These are phyloP conservation scores for Micractinium conductrix DNA, from an alignment of 139 green algal genomes.

Conservation along the genomic window DNA sequence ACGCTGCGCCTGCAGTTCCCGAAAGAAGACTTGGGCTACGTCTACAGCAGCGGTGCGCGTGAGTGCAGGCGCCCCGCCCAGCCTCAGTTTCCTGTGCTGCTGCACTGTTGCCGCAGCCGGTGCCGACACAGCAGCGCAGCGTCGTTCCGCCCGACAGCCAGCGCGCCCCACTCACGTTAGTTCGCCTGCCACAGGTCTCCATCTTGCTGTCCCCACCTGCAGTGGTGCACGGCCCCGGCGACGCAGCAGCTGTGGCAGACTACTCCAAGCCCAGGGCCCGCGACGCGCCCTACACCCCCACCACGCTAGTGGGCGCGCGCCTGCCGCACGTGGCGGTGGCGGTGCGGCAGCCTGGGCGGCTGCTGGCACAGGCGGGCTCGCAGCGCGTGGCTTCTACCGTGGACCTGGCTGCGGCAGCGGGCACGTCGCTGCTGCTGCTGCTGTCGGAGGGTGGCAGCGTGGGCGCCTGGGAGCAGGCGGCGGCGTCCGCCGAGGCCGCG, in stretches of 20 bases:
- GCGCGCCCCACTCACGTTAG: too few relatives aligned
- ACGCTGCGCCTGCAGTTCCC: constrained; percentile 93
- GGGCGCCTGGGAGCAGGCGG: constrained; percentile 26
- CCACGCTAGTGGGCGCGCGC: constrained; percentile 57
- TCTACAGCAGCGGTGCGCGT: constrained; percentile 56
- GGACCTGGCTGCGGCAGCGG: constrained; percentile 22
- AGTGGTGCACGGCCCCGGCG: constrained; percentile 9
- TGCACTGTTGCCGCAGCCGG: too few relatives aligned
- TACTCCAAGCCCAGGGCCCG: constrained; percentile 34
- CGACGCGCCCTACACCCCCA: constrained; percentile 55
- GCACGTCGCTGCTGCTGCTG: constrained; percentile 29
- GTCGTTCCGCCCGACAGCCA: too few relatives aligned
- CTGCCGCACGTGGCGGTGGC: constrained; percentile 72
- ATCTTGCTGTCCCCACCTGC: neutral
- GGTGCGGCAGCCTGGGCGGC: constrained; percentile 13
- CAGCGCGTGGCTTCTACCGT: constrained; percentile 17
- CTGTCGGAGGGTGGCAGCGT: neutral
- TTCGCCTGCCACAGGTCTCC: neutral
- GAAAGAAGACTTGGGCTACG: constrained; percentile 89
- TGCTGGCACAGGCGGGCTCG: neutral
- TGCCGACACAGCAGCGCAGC: too few relatives aligned
- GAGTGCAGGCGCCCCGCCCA: too few relatives aligned
- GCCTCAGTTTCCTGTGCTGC: too few relatives aligned
- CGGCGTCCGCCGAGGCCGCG: neutral
- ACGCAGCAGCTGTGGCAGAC: neutral